Conservation (phyloP, 2,329 filamentous ascomycete species). For the Fusarium sp. region DNA sequence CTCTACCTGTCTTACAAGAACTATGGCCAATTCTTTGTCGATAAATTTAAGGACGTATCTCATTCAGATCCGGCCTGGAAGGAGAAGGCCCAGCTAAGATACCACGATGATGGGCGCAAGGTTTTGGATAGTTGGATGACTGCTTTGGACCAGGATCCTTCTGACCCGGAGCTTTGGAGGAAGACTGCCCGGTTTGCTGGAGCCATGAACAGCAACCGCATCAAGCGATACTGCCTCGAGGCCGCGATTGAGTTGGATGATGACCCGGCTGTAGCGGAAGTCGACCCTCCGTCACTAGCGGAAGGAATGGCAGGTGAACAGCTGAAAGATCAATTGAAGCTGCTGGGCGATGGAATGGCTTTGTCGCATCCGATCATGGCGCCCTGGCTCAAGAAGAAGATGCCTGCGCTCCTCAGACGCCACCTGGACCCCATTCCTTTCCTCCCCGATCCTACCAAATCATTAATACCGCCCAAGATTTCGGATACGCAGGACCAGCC, state of each 20-base stretch:
- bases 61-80: conserved; percentile 65
- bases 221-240: conserved; percentile 72
- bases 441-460: conserved; percentile 63
- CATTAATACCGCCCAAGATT: conserved; percentile 49
- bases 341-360: conserved; percentile 66
- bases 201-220: conserved; percentile 66
- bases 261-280: conserved; percentile 70
- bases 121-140: conserved; percentile 68
- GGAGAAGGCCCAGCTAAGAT: conserved; percentile 42
- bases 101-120: conserved; percentile 52
- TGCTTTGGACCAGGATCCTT: conserved; percentile 72
- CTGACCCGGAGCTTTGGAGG: conserved; percentile 74
- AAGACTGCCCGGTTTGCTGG: conserved; percentile 67
- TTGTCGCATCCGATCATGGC: conserved; percentile 70
- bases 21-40: conserved; percentile 90
- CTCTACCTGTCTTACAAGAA: conserved; percentile 97
- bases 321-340: conserved; percentile 64
- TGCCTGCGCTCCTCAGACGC: conserved; percentile 63
- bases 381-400: conserved; percentile 64
- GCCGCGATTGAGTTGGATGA: conserved; percentile 75
- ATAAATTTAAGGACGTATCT: conserved; percentile 58
- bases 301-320: conserved; percentile 73
- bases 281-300: conserved; percentile 71
- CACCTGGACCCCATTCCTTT: conserved; percentile 72
- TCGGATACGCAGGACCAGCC: conserved; percentile 18